A percentile compares a stretch with the other conserved stretches of the same genome.
These are phyloP conservation scores for Pelargonium citronellum DNA, from an alignment of 441 rosid species.

Conservation along the genomic window DNA sequence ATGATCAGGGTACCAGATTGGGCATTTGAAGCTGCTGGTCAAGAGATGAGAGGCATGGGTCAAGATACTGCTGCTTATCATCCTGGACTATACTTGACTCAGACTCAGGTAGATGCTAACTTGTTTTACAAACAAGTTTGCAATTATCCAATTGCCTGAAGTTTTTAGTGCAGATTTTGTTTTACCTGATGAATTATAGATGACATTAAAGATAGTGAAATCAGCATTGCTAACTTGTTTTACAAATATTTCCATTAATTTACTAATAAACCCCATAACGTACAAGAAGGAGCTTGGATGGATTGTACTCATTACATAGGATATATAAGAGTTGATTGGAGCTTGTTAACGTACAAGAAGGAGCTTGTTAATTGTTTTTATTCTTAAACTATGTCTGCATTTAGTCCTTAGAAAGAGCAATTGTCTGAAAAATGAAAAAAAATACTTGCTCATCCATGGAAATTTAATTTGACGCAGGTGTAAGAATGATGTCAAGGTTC, in stretches of 20 bases:
- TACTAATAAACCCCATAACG: too few relatives aligned
- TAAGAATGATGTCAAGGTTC: constrained; percentile 50
- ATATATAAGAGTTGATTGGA: background rate
- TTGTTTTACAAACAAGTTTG: background rate
- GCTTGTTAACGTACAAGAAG: too few relatives aligned
- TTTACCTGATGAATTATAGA: background rate
- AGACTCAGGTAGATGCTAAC: constrained; percentile 58
- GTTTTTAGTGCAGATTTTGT: background rate
- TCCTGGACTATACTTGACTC: constrained; percentile 88
- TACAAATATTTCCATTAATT: background rate
- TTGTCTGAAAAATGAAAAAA: background rate
- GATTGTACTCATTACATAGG: background rate
- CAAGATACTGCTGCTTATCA: constrained; percentile 88
- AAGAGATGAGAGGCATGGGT: constrained; percentile 91
- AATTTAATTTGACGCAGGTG: constrained; percentile 9
- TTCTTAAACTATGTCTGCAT: too few relatives aligned
- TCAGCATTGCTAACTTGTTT: background rate
- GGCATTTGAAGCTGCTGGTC: constrained; percentile 99
- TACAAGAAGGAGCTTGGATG: background rate
- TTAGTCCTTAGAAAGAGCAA: too few relatives aligned
- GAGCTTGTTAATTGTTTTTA: too few relatives aligned
- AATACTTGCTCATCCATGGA: background rate
- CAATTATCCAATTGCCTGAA: background rate
- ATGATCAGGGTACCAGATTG: constrained; percentile 93
- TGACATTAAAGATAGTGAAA: background rate